Conservation (phyloP, 352 stramenopile genomes). For the Thraustotheca clavata region DNA sequence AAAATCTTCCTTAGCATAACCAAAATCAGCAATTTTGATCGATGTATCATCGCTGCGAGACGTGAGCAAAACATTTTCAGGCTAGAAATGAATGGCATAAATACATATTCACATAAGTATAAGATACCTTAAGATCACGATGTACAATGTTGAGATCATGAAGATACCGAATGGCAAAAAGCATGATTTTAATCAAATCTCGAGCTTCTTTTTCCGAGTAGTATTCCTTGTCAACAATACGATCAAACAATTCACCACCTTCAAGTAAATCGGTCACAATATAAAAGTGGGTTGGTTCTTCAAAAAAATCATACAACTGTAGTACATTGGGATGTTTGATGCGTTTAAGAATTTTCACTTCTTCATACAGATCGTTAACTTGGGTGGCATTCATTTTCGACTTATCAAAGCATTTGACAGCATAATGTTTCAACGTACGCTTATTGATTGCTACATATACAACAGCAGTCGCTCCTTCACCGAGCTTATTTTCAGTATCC, state of each 20-base stretch:
- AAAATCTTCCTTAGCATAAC: conserved; percentile 66
- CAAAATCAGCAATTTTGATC: conserved; percentile 81
- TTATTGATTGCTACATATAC: conserved; percentile 43
- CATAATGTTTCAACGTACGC: conserved; percentile 32
- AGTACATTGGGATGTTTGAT: conserved; percentile 87
- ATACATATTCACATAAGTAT: not conserved
- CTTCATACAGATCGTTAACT: conserved; percentile 49
- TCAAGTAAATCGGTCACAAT: conserved; percentile 96
- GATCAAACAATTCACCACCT: conserved; percentile 76
- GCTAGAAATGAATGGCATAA: conserved; percentile 29
- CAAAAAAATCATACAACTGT: conserved; percentile 85
- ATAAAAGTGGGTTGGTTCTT: conserved; percentile 91
- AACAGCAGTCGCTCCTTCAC: conserved; percentile 46
- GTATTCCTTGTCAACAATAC: conserved; percentile 83
- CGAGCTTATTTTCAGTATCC: conserved; percentile 34
- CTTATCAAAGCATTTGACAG: conserved; percentile 84
- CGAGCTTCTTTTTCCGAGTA: conserved; percentile 74
- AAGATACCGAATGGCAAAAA: conserved; percentile 78
- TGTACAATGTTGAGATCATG: conserved; percentile 65
- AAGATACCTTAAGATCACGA: conserved; percentile 61
- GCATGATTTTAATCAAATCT: conserved; percentile 67
- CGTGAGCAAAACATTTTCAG: conserved; percentile 81
- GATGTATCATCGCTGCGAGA: conserved; percentile 62
- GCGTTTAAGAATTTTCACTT: conserved; percentile 49
- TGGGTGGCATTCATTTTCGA: conserved; percentile 46